Evolutionary conservation across 768 basidiomycete genomes (phyloP), one percentile per base, ranked within the genome.

Genomic region (Auriscalpium vulgare): DNA sequence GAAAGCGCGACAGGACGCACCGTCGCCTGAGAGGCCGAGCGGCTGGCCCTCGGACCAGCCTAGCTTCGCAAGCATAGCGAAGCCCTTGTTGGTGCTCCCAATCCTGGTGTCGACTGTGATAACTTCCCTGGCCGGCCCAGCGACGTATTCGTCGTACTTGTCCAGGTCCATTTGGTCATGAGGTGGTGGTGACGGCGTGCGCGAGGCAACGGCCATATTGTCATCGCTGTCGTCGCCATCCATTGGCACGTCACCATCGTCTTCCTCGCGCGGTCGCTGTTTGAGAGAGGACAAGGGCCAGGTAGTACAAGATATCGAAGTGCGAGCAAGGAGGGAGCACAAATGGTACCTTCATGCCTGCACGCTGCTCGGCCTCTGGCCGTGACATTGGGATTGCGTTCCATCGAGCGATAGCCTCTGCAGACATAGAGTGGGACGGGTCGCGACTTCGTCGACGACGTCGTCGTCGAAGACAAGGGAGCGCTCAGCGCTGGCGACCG

Each of bases 21-120:
- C 91, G 56, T 91, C 87, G 34, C 78, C 82, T 51, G 88, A 86
- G 14, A 88, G 62, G 5, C 91, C 91, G 1, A 93, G 73, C 16
- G 87, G 82, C 60, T 85, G 81, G 11, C 91, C 91, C 65, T 89
- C 88, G 0, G 77, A 71, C 91, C 91, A 92, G 8, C 91, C 91
- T 53, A 92, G 78, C 70, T 86, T 91, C 36, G 83, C 78, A 1
- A 93, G 80, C 75, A 93, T 78, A 8, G 80, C 75, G 66, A 91
- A 91, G 11, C 91, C 91, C 64, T 84, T 88, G 70, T 93, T 93
- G 38, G 81, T 78, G 44, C 79, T 75, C 66, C 87, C 86, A 63
- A 93, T 83, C 68, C 78, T 89, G 44, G 88, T 91, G 51, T 92
- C 85, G 54, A 91, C 81, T 8, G 91, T 91, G 59, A 91, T 78